phyloP scores from a whole-genome alignment of 805 yeast species.

The Saccharomyces jurei region DNA sequence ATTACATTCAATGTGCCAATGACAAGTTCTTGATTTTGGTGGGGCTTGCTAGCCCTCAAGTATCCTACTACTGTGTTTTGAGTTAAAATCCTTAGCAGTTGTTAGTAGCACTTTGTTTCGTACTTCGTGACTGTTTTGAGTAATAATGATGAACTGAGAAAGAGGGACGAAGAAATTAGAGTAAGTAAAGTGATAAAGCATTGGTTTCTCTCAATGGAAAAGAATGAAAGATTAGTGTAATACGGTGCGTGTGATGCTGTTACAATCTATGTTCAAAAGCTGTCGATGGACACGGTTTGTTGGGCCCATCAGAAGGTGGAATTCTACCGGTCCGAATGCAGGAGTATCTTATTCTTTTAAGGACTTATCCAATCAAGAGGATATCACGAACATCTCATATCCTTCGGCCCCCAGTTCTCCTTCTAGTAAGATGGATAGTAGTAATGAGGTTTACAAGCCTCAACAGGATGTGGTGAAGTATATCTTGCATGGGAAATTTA shows the following conservation, averaged over 20 bases:
- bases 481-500: conserved; percentile 68
- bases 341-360: not conserved
- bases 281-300: not conserved
- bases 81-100: not conserved
- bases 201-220: not conserved
- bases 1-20: too few relatives aligned
- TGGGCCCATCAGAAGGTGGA: not conserved
- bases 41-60: not conserved
- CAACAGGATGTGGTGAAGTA: conserved; percentile 44
- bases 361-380: not conserved
- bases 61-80: not conserved
- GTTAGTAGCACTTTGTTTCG: not conserved
- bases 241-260: not conserved
- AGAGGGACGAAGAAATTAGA: not conserved
- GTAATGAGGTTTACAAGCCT: conserved; percentile 7
- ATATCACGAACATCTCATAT: not conserved
- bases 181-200: not conserved
- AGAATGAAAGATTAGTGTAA: not conserved
- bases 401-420: not conserved
- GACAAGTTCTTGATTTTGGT: not conserved
- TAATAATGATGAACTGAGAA: not conserved
- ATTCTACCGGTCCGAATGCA: not conserved
- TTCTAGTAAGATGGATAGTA: not conserved
- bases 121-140: not conserved
- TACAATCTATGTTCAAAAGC: not conserved